These are phyloP conservation scores for Leucogyrophana mollusca DNA, from an alignment of 768 basidiomycete genomes.

Conservation along the genomic window DNA sequence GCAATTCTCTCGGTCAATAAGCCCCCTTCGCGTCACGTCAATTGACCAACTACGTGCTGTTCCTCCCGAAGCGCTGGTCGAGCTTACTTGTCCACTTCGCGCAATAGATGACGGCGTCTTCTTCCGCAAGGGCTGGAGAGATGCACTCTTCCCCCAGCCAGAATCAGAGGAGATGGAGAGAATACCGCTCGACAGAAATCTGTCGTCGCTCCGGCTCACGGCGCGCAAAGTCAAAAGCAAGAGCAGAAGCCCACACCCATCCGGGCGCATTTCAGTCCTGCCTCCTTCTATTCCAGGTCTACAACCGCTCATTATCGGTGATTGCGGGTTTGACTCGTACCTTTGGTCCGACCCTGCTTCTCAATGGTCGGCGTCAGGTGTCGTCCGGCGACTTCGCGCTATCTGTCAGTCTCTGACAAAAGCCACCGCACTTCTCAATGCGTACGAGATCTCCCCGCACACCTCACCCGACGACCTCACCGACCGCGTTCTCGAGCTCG, in stretches of 20 bases:
- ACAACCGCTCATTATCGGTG: conserved; percentile 77
- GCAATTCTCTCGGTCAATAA: conserved; percentile 65
- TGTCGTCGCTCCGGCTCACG: conserved; percentile 23
- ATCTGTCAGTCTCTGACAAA: conserved; percentile 69
- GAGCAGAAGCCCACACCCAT: conserved; percentile 25
- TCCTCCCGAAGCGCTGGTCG: conserved; percentile 54
- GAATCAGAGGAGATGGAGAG: conserved; percentile 18
- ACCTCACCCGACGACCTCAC: conserved; percentile 65
- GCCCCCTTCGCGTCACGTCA: conserved; percentile 48
- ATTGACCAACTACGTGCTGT: conserved; percentile 65
- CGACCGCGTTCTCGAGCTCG: conserved; percentile 68
- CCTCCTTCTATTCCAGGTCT: conserved; percentile 20
- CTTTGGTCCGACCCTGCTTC: conserved; percentile 62
- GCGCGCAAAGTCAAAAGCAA: conserved; percentile 19
- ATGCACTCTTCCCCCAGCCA: conserved; percentile 35
- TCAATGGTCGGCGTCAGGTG: conserved; percentile 59
- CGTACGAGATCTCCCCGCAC: conserved; percentile 67
- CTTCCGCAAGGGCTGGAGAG: conserved; percentile 60
- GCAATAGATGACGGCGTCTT: conserved; percentile 71
- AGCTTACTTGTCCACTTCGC: conserved; percentile 48
- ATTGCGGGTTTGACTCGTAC: conserved; percentile 62
- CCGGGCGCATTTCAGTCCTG: conserved; percentile 4
- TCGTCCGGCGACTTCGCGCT: conserved; percentile 68
- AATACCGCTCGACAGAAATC: conserved; percentile 10
- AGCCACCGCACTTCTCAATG: conserved; percentile 58